Conservation (phyloP, 169 alveolate species). For the Plasmodium chabaudi region DNA sequence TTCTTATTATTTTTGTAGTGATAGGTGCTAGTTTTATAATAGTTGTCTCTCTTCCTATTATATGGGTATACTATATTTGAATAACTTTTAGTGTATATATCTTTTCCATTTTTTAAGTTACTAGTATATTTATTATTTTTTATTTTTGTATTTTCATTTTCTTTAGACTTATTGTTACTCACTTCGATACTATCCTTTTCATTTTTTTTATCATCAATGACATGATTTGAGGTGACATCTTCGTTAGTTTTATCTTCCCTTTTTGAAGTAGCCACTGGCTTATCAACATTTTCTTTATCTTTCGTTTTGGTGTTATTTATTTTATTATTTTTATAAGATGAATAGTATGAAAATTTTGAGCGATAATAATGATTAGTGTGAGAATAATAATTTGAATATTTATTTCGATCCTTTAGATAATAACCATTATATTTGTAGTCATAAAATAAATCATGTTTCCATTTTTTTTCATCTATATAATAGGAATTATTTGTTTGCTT, state of each 20-base stretch:
- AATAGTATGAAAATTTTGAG: not conserved
- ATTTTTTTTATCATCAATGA: not conserved
- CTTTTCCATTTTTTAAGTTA: not conserved
- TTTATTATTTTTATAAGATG: conserved; percentile 45
- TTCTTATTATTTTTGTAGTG: no score
- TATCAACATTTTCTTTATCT: not conserved
- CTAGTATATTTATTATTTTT: not conserved
- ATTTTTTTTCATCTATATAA: conserved; percentile 43
- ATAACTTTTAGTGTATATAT: not conserved
- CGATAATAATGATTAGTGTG: conserved; percentile 21
- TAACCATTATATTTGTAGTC: conserved; percentile 62
- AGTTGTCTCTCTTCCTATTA: no score
- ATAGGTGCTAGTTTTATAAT: no score
- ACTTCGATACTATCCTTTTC: not conserved
- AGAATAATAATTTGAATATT: conserved; percentile 2
- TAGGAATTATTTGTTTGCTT: not conserved
- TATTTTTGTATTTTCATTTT: not conserved
- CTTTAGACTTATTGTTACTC: not conserved
- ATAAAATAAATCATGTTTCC: conserved; percentile 75
- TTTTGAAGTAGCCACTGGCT: not conserved
- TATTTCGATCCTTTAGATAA: conserved; percentile 25
- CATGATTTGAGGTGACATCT: not conserved
- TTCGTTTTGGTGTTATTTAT: conserved; percentile 9
- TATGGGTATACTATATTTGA: no score
- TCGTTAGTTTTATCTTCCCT: not conserved